Evolutionary conservation across 2,329 filamentous ascomycete genomes (phyloP).

Genomic region (Stagonosporopsis chrysanthemi): DNA sequence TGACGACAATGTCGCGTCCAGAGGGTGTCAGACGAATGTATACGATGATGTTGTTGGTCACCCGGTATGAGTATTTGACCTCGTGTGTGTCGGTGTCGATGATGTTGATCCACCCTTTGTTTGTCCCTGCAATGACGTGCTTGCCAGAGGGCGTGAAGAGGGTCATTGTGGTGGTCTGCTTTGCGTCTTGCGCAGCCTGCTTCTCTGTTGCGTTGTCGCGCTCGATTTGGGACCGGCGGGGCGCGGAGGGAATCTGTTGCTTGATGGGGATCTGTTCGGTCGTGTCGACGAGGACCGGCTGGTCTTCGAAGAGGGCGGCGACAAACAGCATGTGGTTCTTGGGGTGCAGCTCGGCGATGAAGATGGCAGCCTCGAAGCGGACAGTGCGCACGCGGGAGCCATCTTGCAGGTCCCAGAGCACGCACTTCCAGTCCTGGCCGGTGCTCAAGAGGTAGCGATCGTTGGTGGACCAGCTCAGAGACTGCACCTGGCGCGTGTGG

Average conservation of each 20-base stretch:
- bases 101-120: constrained; percentile 95
- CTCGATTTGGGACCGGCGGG: constrained; percentile 75
- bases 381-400: constrained; percentile 79
- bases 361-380: constrained; percentile 90
- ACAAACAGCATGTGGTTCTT: constrained; percentile 87
- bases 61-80: constrained; percentile 87
- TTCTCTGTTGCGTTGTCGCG: constrained; percentile 80
- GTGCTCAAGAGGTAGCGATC: constrained; percentile 91
- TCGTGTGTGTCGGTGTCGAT: constrained; percentile 82
- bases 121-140: constrained; percentile 91
- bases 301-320: constrained; percentile 90
- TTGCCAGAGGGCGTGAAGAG: constrained; percentile 86
- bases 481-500: constrained; percentile 93
- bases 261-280: constrained; percentile 74
- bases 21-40: constrained; percentile 84
- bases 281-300: constrained; percentile 86
- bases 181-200: constrained; percentile 88
- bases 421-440: constrained; percentile 95
- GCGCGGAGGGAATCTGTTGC: constrained; percentile 79
- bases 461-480: constrained; percentile 91
- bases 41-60: constrained; percentile 87
- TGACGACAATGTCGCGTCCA: constrained; percentile 87
- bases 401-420: constrained; percentile 89
- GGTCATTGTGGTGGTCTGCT: constrained; percentile 91
- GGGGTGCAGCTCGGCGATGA: constrained; percentile 94